Evolutionary conservation across 768 basidiomycete species (phyloP).

Genomic region (Leccinum uliginosum): DNA sequence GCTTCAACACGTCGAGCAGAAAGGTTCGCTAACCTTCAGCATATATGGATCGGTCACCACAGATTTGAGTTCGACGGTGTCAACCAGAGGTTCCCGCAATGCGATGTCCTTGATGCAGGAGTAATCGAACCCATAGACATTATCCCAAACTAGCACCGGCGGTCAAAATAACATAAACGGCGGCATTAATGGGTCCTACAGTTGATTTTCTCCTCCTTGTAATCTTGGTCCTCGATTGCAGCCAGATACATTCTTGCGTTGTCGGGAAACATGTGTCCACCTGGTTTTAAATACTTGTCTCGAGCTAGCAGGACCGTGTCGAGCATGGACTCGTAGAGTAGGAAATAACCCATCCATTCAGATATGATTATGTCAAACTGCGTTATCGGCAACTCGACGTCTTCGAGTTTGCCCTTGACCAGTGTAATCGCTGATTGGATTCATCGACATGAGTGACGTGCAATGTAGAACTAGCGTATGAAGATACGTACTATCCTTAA

Average conservation of each 20-base stretch:
- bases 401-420: constrained; percentile 97
- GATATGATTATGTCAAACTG: constrained; percentile 99
- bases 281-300: constrained; percentile 92
- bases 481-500: constrained; percentile 78
- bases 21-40: constrained; percentile 62
- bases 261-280: constrained; percentile 94
- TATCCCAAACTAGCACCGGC: constrained; percentile 82
- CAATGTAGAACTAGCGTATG: neutral
- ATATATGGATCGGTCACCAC: constrained; percentile 91
- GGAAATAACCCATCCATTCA: constrained; percentile 99
- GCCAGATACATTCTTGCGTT: constrained; percentile 88
- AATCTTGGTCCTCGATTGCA: constrained; percentile 98
- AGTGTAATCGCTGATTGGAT: constrained; percentile 74
- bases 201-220: constrained; percentile 99
- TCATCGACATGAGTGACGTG: constrained; percentile 1
- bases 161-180: constrained; percentile 1
- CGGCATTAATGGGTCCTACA: constrained; percentile 43
- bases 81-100: constrained; percentile 91
- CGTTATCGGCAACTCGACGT: constrained; percentile 79
- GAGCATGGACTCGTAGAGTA: constrained; percentile 98
- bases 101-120: constrained; percentile 99
- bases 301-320: constrained; percentile 96
- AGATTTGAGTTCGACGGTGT: constrained; percentile 96
- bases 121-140: constrained; percentile 99
- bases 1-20: neutral